These are phyloP conservation scores for Quercus ilex DNA, from an alignment of 306 rosid genomes.

Conservation along the genomic window DNA sequence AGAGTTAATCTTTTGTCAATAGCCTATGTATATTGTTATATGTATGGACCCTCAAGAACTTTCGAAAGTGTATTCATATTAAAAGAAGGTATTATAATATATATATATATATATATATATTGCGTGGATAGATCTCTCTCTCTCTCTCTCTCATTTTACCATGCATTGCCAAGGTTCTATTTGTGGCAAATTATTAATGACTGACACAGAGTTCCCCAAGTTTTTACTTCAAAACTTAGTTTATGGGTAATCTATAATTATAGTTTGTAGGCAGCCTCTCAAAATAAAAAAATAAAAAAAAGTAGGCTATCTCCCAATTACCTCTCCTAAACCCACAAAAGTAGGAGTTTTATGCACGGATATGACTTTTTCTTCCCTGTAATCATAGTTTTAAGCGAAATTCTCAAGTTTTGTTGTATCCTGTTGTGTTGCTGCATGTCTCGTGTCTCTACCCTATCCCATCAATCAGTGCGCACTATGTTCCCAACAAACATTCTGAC, in stretches of 20 bases:
- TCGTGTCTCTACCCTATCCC: not conserved
- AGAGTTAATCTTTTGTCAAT: slow-evolving; percentile 26
- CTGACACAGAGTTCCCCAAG: not conserved
- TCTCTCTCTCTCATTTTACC: not conserved
- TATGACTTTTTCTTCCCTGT: too few relatives aligned
- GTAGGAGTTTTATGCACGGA: too few relatives aligned
- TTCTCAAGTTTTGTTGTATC: not conserved
- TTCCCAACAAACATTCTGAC: not conserved
- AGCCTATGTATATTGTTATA: slow-evolving; percentile 44
- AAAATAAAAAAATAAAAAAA: too few relatives aligned
- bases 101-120: slow-evolving; percentile 14
- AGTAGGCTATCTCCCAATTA: too few relatives aligned
- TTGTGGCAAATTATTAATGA: not conserved
- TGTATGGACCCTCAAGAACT: slow-evolving; percentile 33
- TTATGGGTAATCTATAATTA: not conserved
- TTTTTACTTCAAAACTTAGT: not conserved
- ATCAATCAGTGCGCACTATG: not conserved
- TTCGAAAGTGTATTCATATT: slow-evolving; percentile 39
- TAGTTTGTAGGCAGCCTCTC: not conserved
- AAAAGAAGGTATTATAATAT: slow-evolving; percentile 30
- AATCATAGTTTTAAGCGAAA: not conserved
- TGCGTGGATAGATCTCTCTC: slow-evolving; percentile 24
- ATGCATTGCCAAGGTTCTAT: not conserved
- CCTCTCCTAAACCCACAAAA: too few relatives aligned
- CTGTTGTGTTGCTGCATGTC: not conserved